Evolutionary conservation across 2,329 filamentous ascomycete species (phyloP).

Genomic region (Lachnellula occidentalis): DNA sequence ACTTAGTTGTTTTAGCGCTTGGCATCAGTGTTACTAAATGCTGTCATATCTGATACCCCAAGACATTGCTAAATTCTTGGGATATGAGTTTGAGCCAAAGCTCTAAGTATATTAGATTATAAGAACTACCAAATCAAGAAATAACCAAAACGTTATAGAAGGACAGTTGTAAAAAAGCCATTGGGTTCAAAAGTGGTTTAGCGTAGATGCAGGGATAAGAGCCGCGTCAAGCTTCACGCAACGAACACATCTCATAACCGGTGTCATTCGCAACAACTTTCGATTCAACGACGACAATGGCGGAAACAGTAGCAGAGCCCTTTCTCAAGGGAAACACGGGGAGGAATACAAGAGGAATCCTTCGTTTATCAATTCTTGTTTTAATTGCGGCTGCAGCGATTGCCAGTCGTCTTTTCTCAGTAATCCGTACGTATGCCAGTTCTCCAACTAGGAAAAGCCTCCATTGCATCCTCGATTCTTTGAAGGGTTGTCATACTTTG

Average conservation of each 20-base stretch:
- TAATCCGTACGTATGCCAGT: conserved; percentile 69
- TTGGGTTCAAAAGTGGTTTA: conserved; percentile 1
- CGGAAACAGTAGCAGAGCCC: conserved; percentile 33
- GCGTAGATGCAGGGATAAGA: conserved; percentile 18
- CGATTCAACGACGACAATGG: conserved; percentile 33
- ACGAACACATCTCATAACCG: conserved; percentile 23
- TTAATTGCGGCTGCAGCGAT: conserved; percentile 90
- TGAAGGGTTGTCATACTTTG: background rate
- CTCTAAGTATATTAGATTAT: no score
- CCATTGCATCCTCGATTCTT: background rate
- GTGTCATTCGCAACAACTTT: conserved; percentile 24
- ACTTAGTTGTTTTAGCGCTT: background rate
- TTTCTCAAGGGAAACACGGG: conserved; percentile 73
- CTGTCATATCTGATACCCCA: background rate
- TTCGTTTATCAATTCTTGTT: conserved; percentile 83
- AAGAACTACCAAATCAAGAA: background rate
- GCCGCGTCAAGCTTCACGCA: conserved; percentile 21
- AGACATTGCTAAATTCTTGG: no score
- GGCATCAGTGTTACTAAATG: background rate
- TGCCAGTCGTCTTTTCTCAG: conserved; percentile 92
- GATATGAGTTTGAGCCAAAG: no score
- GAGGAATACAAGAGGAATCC: conserved; percentile 74
- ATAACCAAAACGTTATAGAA: background rate
- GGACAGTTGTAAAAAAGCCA: background rate
- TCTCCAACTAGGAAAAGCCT: conserved; percentile 4